Percentiles rank a stretch among this genome's conserved stretches.
Conservation (phyloP, 2,329 filamentous ascomycete species). For the Fusarium bactridioides region DNA sequence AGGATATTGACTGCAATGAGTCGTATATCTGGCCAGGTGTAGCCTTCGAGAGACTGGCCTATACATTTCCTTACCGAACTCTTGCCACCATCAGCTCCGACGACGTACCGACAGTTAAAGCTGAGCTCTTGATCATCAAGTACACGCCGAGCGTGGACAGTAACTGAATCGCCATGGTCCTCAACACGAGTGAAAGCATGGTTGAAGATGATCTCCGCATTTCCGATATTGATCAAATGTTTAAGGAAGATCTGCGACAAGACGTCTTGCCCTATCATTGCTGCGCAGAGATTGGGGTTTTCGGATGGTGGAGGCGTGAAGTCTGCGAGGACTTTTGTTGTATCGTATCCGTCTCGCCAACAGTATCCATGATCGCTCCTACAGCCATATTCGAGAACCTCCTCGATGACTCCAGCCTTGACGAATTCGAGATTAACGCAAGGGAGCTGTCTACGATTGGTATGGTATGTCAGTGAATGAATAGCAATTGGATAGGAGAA, state of each 20-base stretch:
- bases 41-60: neutral
- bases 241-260: neutral
- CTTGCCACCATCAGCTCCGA: neutral
- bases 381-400: accelerated
- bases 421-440: neutral
- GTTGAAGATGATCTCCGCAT: neutral
- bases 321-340: neutral
- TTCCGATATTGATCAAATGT: neutral
- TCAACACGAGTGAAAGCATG: neutral
- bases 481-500: accelerated
- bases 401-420: neutral
- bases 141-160: neutral
- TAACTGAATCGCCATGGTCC: neutral
- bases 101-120: neutral
- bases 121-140: neutral
- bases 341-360: neutral
- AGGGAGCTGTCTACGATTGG: neutral
- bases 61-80: neutral
- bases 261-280: neutral
- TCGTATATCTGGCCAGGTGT: neutral
- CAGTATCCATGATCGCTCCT: neutral
- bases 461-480: neutral
- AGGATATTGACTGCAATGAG: neutral
- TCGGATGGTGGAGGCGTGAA: neutral
- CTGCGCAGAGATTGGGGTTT: neutral